Evolutionary conservation across 2,329 filamentous ascomycete genomes (phyloP).

Genomic region (Parastagonospora nodorum): DNA sequence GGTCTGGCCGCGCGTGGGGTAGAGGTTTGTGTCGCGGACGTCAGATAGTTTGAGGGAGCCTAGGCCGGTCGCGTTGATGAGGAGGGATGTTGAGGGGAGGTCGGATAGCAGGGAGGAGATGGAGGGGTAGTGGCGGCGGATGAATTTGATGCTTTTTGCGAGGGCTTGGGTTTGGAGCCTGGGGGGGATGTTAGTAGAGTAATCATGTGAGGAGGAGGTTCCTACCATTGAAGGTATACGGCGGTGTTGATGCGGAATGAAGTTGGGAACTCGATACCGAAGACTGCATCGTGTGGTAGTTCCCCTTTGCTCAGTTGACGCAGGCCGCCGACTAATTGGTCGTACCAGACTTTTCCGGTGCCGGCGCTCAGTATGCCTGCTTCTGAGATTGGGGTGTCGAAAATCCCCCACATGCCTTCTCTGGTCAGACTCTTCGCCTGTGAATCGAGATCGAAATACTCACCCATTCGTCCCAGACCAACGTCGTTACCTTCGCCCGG

Average conservation of each 20-base stretch:
- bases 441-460: neutral
- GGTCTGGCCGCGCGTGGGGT: slow-evolving; percentile 79
- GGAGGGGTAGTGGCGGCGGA: slow-evolving; percentile 59
- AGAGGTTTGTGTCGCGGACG: slow-evolving; percentile 73
- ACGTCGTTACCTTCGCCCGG: slow-evolving; percentile 29
- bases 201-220: neutral
- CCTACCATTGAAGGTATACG: slow-evolving; percentile 44
- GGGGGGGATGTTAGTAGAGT: neutral
- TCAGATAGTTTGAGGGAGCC: slow-evolving; percentile 79
- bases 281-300: slow-evolving; percentile 42
- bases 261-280: slow-evolving; percentile 42
- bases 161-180: slow-evolving; percentile 67
- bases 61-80: slow-evolving; percentile 86
- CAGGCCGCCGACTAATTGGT: slow-evolving; percentile 47
- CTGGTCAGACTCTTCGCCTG: neutral
- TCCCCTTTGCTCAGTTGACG: slow-evolving; percentile 30
- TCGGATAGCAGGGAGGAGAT: slow-evolving; percentile 68
- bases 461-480: slow-evolving; percentile 29
- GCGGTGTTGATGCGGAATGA: slow-evolving; percentile 49
- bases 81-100: slow-evolving; percentile 68
- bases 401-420: slow-evolving; percentile 32
- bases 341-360: slow-evolving; percentile 51
- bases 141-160: slow-evolving; percentile 67
- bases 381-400: slow-evolving; percentile 39
- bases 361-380: slow-evolving; percentile 40